Evolutionary conservation across 2,329 filamentous ascomycete species (phyloP).

Genomic region (Endocalyx cinctus): DNA sequence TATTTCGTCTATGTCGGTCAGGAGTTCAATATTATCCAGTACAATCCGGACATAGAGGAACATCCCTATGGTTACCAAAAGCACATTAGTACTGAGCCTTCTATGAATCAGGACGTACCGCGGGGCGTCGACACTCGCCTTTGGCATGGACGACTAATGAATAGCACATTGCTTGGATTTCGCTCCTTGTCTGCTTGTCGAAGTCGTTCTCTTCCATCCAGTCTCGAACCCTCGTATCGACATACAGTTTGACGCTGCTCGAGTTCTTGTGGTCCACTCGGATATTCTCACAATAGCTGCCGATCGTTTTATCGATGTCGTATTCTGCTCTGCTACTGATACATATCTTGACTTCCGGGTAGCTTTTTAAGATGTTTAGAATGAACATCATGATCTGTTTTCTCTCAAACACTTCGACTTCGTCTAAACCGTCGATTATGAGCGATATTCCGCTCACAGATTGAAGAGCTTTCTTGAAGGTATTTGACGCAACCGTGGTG

Average conservation of each 20-base stretch:
- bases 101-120: neutral
- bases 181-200: constrained; percentile 5
- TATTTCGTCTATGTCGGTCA: constrained; percentile 17
- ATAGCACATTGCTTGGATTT: constrained; percentile 14
- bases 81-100: neutral
- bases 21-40: constrained; percentile 13
- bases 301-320: constrained; percentile 15
- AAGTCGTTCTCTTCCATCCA: constrained; percentile 13
- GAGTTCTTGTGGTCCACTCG: constrained; percentile 11
- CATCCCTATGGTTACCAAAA: constrained; percentile 25
- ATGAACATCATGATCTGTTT: constrained; percentile 7
- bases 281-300: neutral
- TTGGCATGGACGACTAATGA: constrained; percentile 19
- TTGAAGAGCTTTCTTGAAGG: constrained; percentile 18
- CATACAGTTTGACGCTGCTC: constrained; percentile 15
- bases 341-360: constrained; percentile 12
- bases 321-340: constrained; percentile 22
- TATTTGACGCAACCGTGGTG: constrained; percentile 15
- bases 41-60: constrained; percentile 27
- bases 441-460: constrained; percentile 13
- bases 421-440: constrained; percentile 26
- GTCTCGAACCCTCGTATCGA: constrained; percentile 8
- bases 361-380: constrained; percentile 9
- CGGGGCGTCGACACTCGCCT: too few species aligned
- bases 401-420: constrained; percentile 18